Base-by-base conservation (phyloP, 441 rosid species). In the Gossypium gossypioides region DNA sequence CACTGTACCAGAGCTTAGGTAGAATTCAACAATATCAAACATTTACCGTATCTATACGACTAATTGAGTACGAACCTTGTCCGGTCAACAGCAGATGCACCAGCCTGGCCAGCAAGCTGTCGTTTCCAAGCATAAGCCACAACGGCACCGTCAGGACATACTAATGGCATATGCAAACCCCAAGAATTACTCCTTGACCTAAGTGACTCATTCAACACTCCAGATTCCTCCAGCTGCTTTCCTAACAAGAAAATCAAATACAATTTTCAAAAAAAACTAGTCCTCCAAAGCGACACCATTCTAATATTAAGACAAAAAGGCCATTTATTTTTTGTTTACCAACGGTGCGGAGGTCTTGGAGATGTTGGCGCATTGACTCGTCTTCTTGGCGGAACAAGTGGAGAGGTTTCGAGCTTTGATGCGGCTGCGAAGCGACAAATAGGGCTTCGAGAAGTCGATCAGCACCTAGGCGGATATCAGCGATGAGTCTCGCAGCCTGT, bases 61-160 rank as follows among this genome's bases (percentile, higher is more conserved):
- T 32, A 32, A 32, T 32, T 32, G 16, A 18, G 18, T 22, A 75
- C 75, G 34, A 81, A 93, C 98, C 98, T 90, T 64, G 97, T 89
- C 80, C 97, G 84, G 74, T 94, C 98, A 54, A 92, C 99, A 29
- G 97, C 97, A 72, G 97, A 92, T 5, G 97, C 97, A 80, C 99
- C 97, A 66, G 97, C 97, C 83, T 94, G 99, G 22, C 99, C 97
- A 18, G 99, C 99, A 7, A 92, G 92, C 72, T 94, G 99, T 7
- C 97, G 85, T 73, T 94, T 92, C 97, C 99, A 92, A 50, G 99
- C 97, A 79, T 94, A 94, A 0, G 94, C 97, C 18, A 94, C 97
- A 0, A 90, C 99, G 0, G 97, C 97, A 16, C 99, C 99, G 79
- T 94, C 99, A 1, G 97, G 99, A 79, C 97, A 94, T 58, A 90